Percentiles rank a stretch among this genome's conserved stretches.
These are phyloP conservation scores for Backusella australiensis DNA, from an alignment of 192 early-diverging fungal genomes.

Conservation along the genomic window DNA sequence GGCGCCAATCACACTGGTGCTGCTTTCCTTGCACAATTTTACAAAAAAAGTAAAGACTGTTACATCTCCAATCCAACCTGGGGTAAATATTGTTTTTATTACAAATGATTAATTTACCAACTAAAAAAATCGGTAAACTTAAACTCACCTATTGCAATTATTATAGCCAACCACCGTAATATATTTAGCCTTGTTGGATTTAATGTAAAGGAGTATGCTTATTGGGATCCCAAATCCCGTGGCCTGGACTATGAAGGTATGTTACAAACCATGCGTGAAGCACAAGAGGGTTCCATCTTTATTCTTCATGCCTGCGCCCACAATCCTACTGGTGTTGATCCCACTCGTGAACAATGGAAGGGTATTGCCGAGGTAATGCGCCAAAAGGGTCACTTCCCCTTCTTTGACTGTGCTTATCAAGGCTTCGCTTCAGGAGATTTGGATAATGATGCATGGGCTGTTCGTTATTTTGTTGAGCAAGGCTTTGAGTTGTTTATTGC, in stretches of 20 bases:
- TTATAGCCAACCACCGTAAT: slow-evolving; percentile 78
- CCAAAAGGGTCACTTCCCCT: slow-evolving; percentile 73
- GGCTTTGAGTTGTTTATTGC: slow-evolving; percentile 91
- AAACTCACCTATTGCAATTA: background rate
- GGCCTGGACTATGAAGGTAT: slow-evolving; percentile 80
- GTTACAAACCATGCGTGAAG: slow-evolving; percentile 62
- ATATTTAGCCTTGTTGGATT: slow-evolving; percentile 90
- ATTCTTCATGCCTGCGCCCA: slow-evolving; percentile 97
- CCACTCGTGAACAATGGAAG: slow-evolving; percentile 92
- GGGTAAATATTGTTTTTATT: slow-evolving; percentile 54
- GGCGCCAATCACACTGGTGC: slow-evolving; percentile 89
- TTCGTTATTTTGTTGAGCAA: slow-evolving; percentile 88
- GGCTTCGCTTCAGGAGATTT: slow-evolving; percentile 96
- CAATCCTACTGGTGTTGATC: slow-evolving; percentile 99
- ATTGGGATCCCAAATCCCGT: slow-evolving; percentile 81
- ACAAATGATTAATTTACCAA: background rate
- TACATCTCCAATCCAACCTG: slow-evolving; percentile 97
- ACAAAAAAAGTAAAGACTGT: slow-evolving; percentile 57
- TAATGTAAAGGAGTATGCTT: slow-evolving; percentile 81
- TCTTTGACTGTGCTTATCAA: slow-evolving; percentile 99
- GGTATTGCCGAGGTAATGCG: slow-evolving; percentile 82
- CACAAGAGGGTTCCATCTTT: slow-evolving; percentile 79
- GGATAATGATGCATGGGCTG: slow-evolving; percentile 88
- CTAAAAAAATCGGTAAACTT: background rate
- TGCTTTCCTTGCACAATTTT: slow-evolving; percentile 77